phyloP scores from a whole-genome alignment of 139 green algal species.

The Medakamo hakoo region DNA sequence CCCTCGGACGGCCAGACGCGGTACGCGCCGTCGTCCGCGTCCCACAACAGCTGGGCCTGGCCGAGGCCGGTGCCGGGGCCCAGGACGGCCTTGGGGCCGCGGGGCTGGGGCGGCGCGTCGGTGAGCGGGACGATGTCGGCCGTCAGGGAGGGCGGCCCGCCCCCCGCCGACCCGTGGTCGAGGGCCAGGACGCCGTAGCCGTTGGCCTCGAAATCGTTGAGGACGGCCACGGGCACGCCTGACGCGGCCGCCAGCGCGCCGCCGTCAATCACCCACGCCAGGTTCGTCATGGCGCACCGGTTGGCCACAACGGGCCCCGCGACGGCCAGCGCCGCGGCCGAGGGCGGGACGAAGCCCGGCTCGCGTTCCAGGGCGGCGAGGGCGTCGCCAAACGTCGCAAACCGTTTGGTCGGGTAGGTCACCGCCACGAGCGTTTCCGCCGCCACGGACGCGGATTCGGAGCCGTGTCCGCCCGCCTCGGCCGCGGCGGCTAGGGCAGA shows the following conservation, averaged over 20 bases:
- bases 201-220: conserved; percentile 91
- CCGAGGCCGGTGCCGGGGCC: conserved; percentile 86
- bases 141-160: neutral
- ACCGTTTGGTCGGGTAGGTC: conserved; percentile 10
- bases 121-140: neutral
- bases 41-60: conserved; percentile 73
- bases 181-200: conserved; percentile 75
- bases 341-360: conserved; percentile 5
- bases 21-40: conserved; percentile 26
- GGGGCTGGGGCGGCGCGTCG: neutral
- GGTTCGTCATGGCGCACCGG: conserved; percentile 78
- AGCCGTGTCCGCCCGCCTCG: neutral
- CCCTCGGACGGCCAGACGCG: conserved; percentile 49
- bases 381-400: conserved; percentile 7
- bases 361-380: conserved; percentile 1
- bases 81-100: conserved; percentile 64
- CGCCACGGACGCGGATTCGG: neutral
- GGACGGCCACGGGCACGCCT: conserved; percentile 25
- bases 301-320: conserved; percentile 66
- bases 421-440: neutral
- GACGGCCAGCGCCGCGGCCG: conserved; percentile 42
- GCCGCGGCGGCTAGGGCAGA: neutral
- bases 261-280: conserved; percentile 61
- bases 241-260: conserved; percentile 29
- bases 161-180: too few species aligned